These are phyloP conservation scores for Chaetomidium leptoderma DNA, from an alignment of 495 filamentous ascomycete genomes.

Conservation along the genomic window DNA sequence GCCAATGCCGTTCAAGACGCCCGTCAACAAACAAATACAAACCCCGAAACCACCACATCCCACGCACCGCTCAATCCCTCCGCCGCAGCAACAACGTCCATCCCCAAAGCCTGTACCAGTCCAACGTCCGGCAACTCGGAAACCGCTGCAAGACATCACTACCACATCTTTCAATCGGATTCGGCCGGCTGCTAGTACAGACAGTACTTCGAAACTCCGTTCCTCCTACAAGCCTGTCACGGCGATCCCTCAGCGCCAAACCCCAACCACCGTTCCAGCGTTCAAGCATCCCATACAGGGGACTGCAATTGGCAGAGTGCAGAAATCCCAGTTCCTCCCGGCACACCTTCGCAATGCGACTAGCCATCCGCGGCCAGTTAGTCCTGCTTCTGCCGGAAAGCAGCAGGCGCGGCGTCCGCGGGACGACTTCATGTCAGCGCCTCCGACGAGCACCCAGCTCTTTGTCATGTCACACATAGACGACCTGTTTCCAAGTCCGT, in stretches of 20 bases:
- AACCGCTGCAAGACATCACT: neutral
- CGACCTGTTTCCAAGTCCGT: slow-evolving; percentile 47
- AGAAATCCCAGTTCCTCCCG: slow-evolving; percentile 21
- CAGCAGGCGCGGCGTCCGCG: neutral
- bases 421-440: neutral
- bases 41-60: neutral
- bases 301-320: neutral
- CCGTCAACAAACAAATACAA: neutral
- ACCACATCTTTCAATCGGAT: neutral
- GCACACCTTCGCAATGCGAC: neutral
- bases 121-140: neutral
- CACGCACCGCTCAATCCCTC: neutral
- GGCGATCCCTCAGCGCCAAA: neutral
- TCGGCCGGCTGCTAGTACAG: neutral
- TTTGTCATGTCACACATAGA: slow-evolving; percentile 42
- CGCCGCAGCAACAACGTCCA: neutral
- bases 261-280: neutral
- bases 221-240: neutral
- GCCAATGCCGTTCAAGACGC: neutral
- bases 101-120: neutral
- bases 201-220: neutral
- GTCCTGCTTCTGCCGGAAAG: neutral
- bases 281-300: slow-evolving; percentile 17
- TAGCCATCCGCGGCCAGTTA: neutral
- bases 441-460: slow-evolving; percentile 41